Percentiles rank a stretch among this genome's conserved stretches.
Conservation (phyloP, 306 rosid genomes). For the Sphenostylis stenocarpa region DNA sequence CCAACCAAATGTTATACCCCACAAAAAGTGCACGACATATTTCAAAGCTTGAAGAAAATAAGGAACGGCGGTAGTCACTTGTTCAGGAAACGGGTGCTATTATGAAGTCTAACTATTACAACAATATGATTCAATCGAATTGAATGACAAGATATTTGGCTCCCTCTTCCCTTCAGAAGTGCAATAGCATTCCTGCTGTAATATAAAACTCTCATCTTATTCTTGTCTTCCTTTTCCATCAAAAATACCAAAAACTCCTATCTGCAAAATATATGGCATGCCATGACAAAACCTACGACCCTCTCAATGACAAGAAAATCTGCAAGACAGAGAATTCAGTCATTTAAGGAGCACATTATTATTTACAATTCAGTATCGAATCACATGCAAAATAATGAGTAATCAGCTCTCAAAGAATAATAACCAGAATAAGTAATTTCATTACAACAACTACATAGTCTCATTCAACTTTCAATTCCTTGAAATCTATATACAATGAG, state of each 20-base stretch:
- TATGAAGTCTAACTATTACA: not conserved
- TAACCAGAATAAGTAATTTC: not conserved
- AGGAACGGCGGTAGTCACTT: not conserved
- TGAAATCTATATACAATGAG: not conserved
- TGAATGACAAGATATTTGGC: not conserved
- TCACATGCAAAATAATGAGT: not conserved
- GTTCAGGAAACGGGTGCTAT: not conserved
- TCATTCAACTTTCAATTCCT: slow-evolving; percentile 3
- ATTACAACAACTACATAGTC: not conserved
- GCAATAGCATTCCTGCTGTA: not conserved
- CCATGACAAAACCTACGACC: slow-evolving; percentile 15
- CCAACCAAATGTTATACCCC: not conserved
- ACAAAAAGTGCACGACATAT: not conserved
- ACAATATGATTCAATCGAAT: not conserved
- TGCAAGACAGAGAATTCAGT: slow-evolving; percentile 29
- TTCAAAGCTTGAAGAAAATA: not conserved
- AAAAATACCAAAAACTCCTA: slow-evolving; percentile 35
- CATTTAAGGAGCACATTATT: not conserved
- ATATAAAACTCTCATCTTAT: not conserved
- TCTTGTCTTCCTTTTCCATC: not conserved
- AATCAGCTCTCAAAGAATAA: not conserved
- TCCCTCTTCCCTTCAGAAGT: not conserved
- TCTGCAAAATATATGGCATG: slow-evolving; percentile 20
- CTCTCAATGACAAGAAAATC: slow-evolving; percentile 32
- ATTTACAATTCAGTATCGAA: not conserved